Conservation (phyloP, 306 rosid genomes). For the Sicyos baderoa region DNA sequence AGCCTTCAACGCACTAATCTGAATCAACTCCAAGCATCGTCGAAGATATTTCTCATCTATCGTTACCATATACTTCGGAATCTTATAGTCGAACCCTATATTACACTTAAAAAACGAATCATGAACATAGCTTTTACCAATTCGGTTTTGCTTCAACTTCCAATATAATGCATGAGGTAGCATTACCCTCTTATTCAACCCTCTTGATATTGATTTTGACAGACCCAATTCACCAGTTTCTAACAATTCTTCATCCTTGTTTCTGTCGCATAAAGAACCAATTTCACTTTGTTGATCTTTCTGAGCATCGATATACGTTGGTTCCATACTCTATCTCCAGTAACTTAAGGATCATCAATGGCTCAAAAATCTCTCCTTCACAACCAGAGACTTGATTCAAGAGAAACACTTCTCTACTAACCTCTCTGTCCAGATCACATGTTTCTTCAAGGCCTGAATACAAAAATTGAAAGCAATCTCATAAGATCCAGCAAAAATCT, state of each 20-base stretch:
- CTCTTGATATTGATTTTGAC: conserved; percentile 39
- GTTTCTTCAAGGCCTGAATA: conserved; percentile 3
- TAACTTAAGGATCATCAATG: conserved; percentile 23
- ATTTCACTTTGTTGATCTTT: conserved; percentile 31
- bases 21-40: conserved; percentile 66
- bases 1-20: conserved; percentile 49
- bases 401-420: not conserved
- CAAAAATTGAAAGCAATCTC: conserved; percentile 6
- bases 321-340: conserved; percentile 51
- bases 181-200: conserved; percentile 45
- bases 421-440: conserved; percentile 20
- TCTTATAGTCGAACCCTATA: conserved; percentile 44
- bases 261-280: conserved; percentile 30
- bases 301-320: conserved; percentile 30
- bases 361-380: conserved; percentile 21
- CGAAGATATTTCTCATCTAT: conserved; percentile 74
- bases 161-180: conserved; percentile 38
- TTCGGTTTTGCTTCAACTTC: conserved; percentile 46
- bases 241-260: conserved; percentile 36
- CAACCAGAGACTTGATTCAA: conserved; percentile 21
- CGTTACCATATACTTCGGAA: conserved; percentile 72
- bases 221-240: conserved; percentile 35
- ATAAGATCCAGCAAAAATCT: not conserved
- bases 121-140: conserved; percentile 37
- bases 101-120: conserved; percentile 38